Conservation (phyloP, 2,329 filamentous ascomycete species). For the Nemania sp. region DNA sequence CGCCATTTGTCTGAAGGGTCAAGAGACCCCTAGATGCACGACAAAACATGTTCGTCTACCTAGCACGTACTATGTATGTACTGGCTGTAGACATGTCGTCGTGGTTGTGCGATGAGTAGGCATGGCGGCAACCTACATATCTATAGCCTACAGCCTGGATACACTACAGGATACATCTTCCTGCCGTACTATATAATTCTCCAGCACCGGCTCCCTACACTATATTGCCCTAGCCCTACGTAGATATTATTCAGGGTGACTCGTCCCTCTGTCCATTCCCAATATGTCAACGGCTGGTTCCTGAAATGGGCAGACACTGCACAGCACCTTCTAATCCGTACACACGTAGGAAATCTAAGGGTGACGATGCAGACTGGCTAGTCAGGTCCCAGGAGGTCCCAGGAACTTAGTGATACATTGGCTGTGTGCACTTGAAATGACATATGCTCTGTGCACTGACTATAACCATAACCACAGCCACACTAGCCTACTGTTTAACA, state of each 20-base stretch:
- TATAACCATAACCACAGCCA: not conserved
- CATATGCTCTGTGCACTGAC: not conserved
- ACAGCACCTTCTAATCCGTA: not conserved
- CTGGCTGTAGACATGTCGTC: not conserved
- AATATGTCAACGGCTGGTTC: not conserved
- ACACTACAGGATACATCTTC: not conserved
- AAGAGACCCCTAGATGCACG: conserved; percentile 2
- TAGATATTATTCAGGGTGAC: not conserved
- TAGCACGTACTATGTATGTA: too few relatives aligned
- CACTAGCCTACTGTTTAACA: not conserved
- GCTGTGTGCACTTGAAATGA: not conserved
- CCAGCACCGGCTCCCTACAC: not conserved
- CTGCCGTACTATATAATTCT: not conserved
- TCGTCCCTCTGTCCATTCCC: not conserved
- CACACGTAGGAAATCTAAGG: not conserved
- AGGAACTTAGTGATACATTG: conserved; percentile 9
- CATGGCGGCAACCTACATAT: not conserved
- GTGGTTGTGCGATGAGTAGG: conserved; percentile 4
- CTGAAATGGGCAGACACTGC: not conserved
- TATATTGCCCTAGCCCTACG: not conserved
- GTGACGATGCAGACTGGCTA: conserved; percentile 11
- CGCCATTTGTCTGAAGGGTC: conserved; percentile 20
- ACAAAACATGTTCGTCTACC: too few relatives aligned
- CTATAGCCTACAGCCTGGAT: not conserved
- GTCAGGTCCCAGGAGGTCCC: not conserved